These are phyloP conservation scores for Solanum sparsipilum DNA, from an alignment of 257 asterid species.

Conservation along the genomic window DNA sequence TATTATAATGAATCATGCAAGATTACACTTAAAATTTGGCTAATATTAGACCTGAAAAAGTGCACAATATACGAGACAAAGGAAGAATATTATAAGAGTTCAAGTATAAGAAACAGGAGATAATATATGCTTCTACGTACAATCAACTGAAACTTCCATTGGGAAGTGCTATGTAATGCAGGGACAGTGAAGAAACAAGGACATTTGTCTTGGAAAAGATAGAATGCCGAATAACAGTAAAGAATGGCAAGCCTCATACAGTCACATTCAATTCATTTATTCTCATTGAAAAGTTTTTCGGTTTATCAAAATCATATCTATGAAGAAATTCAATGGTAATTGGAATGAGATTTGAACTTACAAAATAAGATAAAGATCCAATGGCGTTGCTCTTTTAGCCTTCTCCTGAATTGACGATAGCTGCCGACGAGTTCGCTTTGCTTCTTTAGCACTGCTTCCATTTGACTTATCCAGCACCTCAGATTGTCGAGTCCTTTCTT, in stretches of 20 bases:
- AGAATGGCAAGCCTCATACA: not conserved
- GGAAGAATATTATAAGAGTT: not conserved
- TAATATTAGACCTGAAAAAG: not conserved
- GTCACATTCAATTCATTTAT: not conserved
- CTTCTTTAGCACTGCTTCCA: slow-evolving; percentile 48
- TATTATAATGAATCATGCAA: not conserved
- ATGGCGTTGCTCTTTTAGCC: slow-evolving; percentile 43
- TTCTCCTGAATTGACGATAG: slow-evolving; percentile 58
- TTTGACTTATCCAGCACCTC: slow-evolving; percentile 28
- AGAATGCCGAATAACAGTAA: not conserved
- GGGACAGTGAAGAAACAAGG: not conserved
- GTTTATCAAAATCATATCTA: not conserved
- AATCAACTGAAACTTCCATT: not conserved
- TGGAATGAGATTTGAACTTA: slow-evolving; percentile 25
- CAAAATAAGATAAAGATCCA: slow-evolving; percentile 82
- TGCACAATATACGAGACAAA: not conserved
- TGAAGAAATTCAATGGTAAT: not conserved
- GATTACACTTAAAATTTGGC: not conserved
- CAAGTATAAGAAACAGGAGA: not conserved
- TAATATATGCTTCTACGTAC: not conserved
- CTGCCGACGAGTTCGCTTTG: slow-evolving; percentile 52
- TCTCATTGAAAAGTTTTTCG: not conserved
- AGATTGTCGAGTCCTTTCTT: slow-evolving; percentile 25
- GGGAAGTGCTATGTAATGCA: not conserved
- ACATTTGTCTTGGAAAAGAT: not conserved